Evolutionary conservation across 768 basidiomycete species (phyloP).

Genomic region (Hericium alpestre): DNA sequence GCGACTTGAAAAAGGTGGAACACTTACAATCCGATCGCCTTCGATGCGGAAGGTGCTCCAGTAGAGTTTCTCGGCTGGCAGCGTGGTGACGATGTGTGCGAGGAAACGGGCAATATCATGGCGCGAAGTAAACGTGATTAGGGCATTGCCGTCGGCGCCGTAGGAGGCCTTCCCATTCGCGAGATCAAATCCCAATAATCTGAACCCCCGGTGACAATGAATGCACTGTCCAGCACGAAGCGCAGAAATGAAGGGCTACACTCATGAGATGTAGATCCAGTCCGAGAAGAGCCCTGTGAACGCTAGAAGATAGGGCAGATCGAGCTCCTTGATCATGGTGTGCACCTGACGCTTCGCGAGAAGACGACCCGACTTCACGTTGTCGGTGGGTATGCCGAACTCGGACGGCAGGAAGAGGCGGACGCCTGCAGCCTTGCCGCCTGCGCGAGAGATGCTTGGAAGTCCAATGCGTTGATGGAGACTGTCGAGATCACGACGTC

Average conservation of each 20-base stretch:
- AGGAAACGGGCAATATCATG: slow-evolving; percentile 1
- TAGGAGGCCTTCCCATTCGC: neutral
- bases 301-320: neutral
- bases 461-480: neutral
- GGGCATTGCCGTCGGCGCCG: slow-evolving; percentile 1
- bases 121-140: slow-evolving; percentile 1
- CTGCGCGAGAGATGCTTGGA: neutral
- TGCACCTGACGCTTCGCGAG: neutral
- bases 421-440: slow-evolving; percentile 2
- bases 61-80: neutral
- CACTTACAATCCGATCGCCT: neutral
- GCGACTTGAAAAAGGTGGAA: neutral
- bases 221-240: no score
- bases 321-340: neutral
- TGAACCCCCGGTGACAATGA: no score
- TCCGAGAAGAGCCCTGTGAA: neutral
- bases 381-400: neutral
- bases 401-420: slow-evolving; percentile 2
- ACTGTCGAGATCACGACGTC: neutral
- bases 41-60: neutral
- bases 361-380: neutral
- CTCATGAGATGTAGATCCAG: neutral
- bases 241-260: neutral
- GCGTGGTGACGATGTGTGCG: neutral
- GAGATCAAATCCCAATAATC: neutral